A percentile compares a stretch with the other conserved stretches of the same genome.
These are phyloP conservation scores for Cantharellus anzutake DNA, from an alignment of 768 basidiomycete species.

Conservation along the genomic window DNA sequence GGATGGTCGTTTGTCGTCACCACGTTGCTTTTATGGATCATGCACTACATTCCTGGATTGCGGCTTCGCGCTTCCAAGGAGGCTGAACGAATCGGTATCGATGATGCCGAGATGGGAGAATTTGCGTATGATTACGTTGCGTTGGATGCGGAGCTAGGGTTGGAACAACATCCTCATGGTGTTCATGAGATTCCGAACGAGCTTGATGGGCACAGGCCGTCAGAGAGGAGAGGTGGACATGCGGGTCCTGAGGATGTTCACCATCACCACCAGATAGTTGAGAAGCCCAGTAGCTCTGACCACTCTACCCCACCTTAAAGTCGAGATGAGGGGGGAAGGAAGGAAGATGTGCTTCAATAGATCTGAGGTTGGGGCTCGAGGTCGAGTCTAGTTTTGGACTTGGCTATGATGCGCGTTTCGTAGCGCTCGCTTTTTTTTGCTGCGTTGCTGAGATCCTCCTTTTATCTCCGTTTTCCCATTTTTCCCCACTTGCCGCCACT, in stretches of 20 bases:
- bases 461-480: too few relatives aligned
- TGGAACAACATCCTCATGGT: slow-evolving; percentile 9
- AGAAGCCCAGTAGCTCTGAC: too few relatives aligned
- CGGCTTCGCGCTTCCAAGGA: slow-evolving; percentile 36
- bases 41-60: slow-evolving; percentile 74
- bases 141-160: slow-evolving; percentile 33
- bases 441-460: too few relatives aligned
- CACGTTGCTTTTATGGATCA: slow-evolving; percentile 66
- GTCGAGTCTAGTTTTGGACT: too few relatives aligned
- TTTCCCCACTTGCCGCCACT: too few relatives aligned
- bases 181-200: not conserved
- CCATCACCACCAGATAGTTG: too few relatives aligned
- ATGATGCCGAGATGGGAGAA: slow-evolving; percentile 81
- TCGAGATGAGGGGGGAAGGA: too few relatives aligned
- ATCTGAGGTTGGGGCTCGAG: too few relatives aligned
- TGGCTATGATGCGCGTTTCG: too few relatives aligned
- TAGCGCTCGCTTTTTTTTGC: too few relatives aligned
- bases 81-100: slow-evolving; percentile 50
- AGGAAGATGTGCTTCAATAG: too few relatives aligned
- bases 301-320: too few relatives aligned
- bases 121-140: slow-evolving; percentile 79
- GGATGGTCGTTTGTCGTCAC: slow-evolving; percentile 61
- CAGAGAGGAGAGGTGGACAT: not conserved
- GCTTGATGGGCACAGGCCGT: not conserved
- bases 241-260: not conserved